phyloP scores from a whole-genome alignment of 768 basidiomycete species.

The Tubosaeta sp. region DNA sequence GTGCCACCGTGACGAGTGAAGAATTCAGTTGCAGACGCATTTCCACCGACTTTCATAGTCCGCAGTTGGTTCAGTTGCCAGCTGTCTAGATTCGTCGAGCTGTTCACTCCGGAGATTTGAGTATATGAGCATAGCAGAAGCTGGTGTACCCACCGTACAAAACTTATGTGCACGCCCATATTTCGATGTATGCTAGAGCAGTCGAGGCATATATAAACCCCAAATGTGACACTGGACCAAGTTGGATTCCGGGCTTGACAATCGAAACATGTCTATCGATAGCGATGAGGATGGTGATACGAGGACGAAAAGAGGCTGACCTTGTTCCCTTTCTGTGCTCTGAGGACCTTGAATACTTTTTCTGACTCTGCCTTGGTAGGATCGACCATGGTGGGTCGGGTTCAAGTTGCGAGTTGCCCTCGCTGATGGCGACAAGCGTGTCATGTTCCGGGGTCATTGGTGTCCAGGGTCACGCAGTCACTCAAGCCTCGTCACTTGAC shows the following conservation, averaged over 20 bases:
- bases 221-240: constrained; percentile 96
- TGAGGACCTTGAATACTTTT: constrained; percentile 77
- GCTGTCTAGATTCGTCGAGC: constrained; percentile 93
- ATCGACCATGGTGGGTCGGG: constrained; percentile 49
- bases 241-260: constrained; percentile 95
- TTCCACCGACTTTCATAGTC: constrained; percentile 95
- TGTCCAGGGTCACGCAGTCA: constrained; percentile 12
- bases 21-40: constrained; percentile 81
- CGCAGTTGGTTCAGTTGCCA: constrained; percentile 92
- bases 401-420: constrained; percentile 4
- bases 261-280: constrained; percentile 80
- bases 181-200: constrained; percentile 95
- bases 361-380: constrained; percentile 86
- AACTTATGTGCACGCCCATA: constrained; percentile 97
- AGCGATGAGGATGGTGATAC: constrained; percentile 2
- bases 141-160: constrained; percentile 69
- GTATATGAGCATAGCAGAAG: not conserved
- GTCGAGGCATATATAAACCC: constrained; percentile 95
- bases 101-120: constrained; percentile 33
- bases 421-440: constrained; percentile 11
- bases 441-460: constrained; percentile 17
- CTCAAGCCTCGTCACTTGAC: not conserved
- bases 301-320: constrained; percentile 31
- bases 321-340: constrained; percentile 86
- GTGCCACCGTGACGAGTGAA: constrained; percentile 84